Base-by-base conservation (phyloP, 1,139 yeast species). In the Williopsis jadinii region DNA sequence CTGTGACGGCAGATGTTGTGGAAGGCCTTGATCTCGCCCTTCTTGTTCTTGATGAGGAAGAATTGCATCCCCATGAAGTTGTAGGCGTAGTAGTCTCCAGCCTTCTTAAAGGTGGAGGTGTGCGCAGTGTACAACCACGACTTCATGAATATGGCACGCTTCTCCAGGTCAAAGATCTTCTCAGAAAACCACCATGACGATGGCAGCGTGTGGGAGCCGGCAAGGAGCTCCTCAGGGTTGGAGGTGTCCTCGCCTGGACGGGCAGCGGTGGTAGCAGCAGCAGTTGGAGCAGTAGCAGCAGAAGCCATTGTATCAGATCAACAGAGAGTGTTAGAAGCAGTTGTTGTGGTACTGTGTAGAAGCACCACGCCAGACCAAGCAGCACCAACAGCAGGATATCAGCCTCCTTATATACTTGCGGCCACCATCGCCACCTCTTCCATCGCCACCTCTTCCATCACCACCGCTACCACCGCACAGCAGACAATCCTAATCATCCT, bases 171-270 rank as follows among this genome's bases (percentile, higher is more conserved):
- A 54, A 71, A 73, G 36, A 77, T 71, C 45, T 72, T 71, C 41
- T 73, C 75, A 8, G 79, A 73, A 11, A 75, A 73, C 80, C 81
- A 77, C 82, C 82, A 77, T 32, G 80, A 73, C 5, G 83, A 79
- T 26, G 83, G 83, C 38, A 77, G 64, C 0, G 83, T 77, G 58
- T 76, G 81, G 53, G 73, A 74, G 27, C 78, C 77, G 2, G 71
- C 67, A 28, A 67, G 51, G 41, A 62, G 54, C 29, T 55, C 37
- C 8, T 39, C 50, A 13, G 34, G 41, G 24, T 19, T 19, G 24
- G 35, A 13, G 30, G 32, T 36, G n/a, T 34, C 42, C n/a, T 32
- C 41, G 8, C 35, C 36, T 11, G 45, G 40, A 8, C 44, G 42
- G 11, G 31, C 11, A 19, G 34, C 34, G 8, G 28, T 15, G n/a